A percentile compares a stretch with the other conserved stretches of the same genome.
These are phyloP conservation scores for Meira nashicola DNA, from an alignment of 1,284 basidiomycete genomes.

Conservation along the genomic window DNA sequence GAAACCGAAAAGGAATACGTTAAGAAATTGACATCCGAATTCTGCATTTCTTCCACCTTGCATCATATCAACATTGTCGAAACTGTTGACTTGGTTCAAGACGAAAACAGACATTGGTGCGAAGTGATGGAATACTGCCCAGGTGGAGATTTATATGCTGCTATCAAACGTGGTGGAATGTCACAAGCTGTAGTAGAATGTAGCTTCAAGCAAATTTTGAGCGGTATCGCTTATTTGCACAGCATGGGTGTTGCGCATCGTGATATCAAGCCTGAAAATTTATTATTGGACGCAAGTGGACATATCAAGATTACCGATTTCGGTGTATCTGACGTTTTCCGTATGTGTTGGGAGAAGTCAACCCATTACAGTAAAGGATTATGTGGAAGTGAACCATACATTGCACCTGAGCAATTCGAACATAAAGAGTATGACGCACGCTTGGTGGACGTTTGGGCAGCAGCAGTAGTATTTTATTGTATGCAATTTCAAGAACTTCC, in stretches of 20 bases:
- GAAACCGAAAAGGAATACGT: slow-evolving; percentile 99
- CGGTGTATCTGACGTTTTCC: slow-evolving; percentile 94
- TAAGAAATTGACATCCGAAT: slow-evolving; percentile 98
- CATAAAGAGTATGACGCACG: slow-evolving; percentile 97
- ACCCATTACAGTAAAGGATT: slow-evolving; percentile 95
- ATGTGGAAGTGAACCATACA: slow-evolving; percentile 96
- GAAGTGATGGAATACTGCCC: slow-evolving; percentile 98
- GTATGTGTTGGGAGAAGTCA: slow-evolving; percentile 95
- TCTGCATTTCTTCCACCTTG: slow-evolving; percentile 95
- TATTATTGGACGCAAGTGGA: slow-evolving; percentile 86
- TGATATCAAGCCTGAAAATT: slow-evolving; percentile 96
- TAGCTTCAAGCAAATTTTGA: slow-evolving; percentile 93
- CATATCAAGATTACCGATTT: slow-evolving; percentile 99
- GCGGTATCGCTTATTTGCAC: slow-evolving; percentile 82
- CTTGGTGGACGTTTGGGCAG: slow-evolving; percentile 95
- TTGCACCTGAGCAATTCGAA: slow-evolving; percentile 94
- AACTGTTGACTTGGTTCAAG: slow-evolving; percentile 96
- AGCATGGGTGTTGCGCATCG: slow-evolving; percentile 95
- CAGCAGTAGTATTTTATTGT: slow-evolving; percentile 95
- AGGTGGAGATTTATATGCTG: slow-evolving; percentile 91
- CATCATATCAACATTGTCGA: slow-evolving; percentile 96
- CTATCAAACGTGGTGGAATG: slow-evolving; percentile 97
- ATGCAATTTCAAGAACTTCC: slow-evolving; percentile 60
- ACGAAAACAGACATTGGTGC: slow-evolving; percentile 93
- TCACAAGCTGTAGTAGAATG: slow-evolving; percentile 89